Conservation (phyloP, 2,329 filamentous ascomycete species). For the Arthrobotrys entomopaga region DNA sequence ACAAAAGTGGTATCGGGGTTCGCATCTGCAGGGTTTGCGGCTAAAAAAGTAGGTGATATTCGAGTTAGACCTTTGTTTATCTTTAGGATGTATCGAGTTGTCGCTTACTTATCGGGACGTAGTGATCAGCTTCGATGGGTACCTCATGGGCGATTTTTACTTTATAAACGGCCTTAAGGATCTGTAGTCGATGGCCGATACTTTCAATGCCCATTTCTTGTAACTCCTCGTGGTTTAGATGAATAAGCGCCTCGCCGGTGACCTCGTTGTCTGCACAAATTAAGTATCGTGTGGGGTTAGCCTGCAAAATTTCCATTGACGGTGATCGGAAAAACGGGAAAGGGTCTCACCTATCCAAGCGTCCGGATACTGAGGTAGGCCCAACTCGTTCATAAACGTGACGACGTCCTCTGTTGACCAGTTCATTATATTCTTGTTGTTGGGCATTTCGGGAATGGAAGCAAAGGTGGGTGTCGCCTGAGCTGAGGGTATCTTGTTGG, state of each 20-base stretch:
- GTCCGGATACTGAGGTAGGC: slow-evolving; percentile 83
- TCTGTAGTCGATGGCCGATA: slow-evolving; percentile 92
- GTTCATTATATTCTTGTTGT: slow-evolving; percentile 79
- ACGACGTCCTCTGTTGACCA: slow-evolving; percentile 89
- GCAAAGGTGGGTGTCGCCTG: slow-evolving; percentile 53
- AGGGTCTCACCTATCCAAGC: slow-evolving; percentile 79
- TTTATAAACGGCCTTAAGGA: slow-evolving; percentile 95
- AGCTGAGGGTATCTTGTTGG: slow-evolving; percentile 51
- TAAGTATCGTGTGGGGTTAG: slow-evolving; percentile 8
- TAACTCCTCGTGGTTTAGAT: slow-evolving; percentile 88
- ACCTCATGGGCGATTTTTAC: slow-evolving; percentile 94
- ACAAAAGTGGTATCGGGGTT: slow-evolving; percentile 55
- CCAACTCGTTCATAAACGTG: slow-evolving; percentile 83
- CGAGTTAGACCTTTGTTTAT: neutral
- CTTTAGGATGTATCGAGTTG: neutral
- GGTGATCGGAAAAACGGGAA: neutral
- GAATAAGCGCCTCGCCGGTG: slow-evolving; percentile 87
- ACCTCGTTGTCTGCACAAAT: slow-evolving; percentile 82
- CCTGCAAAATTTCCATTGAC: neutral
- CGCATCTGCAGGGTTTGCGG: slow-evolving; percentile 86
- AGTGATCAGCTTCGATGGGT: slow-evolving; percentile 90
- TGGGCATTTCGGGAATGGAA: slow-evolving; percentile 66
- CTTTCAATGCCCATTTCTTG: slow-evolving; percentile 94
- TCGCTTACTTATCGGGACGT: slow-evolving; percentile 85
- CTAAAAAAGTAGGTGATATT: slow-evolving; percentile 64